Base-by-base conservation (phyloP, 768 basidiomycete genomes). In the Ephemerocybe angulata region DNA sequence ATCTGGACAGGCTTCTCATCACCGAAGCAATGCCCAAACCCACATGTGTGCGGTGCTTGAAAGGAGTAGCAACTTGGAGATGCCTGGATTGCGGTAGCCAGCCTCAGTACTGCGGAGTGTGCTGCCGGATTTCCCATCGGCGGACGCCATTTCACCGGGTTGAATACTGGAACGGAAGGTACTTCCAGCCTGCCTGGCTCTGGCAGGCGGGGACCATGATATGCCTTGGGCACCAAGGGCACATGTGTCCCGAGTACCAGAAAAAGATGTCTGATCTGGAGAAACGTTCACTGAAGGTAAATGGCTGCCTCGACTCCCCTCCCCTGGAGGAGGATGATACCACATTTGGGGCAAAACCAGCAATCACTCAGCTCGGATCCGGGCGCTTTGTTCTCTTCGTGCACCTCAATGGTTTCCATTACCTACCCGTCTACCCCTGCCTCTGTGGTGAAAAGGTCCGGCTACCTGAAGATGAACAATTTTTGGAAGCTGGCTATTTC, bases 211-310 rank as follows among this genome's bases (percentile, higher is more conserved):
- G 67, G 0, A 30, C 60, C 6, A 58, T 60, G 1, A 50, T 63
- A 15, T 58, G 62, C 24, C 10, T 62, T 3, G 65, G 66, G 1
- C 68, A 69, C 47, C 27, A 59, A 2, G 64, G 64, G 0, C 5
- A 21, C 0, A 55, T 51, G 0, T 67, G 63, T 50, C 65, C 62
- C 33, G 17, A 17, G 17, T 35, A 35, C 17, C 8, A 8, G 17
- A 17, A 8, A 8, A 8, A 8, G 8, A 8, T 35, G 8, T 8
- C 8, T 35, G 33, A 35, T 8, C 8, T 35, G 8, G 33, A 35
- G 17, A 17, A 35, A 8, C 33, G 33, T 17, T 8, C 33, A 8
- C 17, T 35, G 33, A 35, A 35, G 17, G 8, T 8, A 8, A 35
- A 35, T 17, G 17, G 17, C 33, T 35, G 33, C 17, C 33, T 35